Evolutionary conservation across 2,329 filamentous ascomycete genomes (phyloP), one percentile per base, ranked within the genome.

Genomic region (Calonectria hawksworthii): DNA sequence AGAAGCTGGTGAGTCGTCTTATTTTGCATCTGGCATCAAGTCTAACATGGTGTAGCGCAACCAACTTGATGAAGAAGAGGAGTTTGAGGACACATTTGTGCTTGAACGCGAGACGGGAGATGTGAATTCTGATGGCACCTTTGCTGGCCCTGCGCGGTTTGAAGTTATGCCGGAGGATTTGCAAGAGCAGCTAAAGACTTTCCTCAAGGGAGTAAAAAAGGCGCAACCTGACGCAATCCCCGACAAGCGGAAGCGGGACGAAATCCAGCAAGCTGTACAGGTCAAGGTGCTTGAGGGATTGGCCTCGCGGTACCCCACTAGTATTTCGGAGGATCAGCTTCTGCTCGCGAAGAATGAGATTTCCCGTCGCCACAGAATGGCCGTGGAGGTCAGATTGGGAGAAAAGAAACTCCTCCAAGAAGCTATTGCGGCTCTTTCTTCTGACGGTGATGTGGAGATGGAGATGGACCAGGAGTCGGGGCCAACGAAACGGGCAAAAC

Each of bases 61-160:
- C 16, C 78, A 85, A 3, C 75, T 94, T 34, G 89, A 95, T 16
- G 90, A 95, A 28, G 90, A 92, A 9, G 92, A 94, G 51, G 88
- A 95, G 13, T 84, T 95, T 4, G 95, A 97, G 68, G 94, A 96
- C 44, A 92, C 90, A 23, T 96, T 96, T 78, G 92, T 95, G 61
- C 87, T 95, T 21, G 91, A 93, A 77, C 87, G 90, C 32, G 87
- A 89, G 51, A 84, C 88, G 1, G 87, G 87, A 0, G 90, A 91
- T 36, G 89, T 90, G 0, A 87, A 89, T 74, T 80, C 87, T 0
- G 86, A 87, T 14, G 91, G 91, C 26, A 85, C 85, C 0, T 84
- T 90, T 32, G 77, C 83, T 1, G 84, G 83, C 0, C 77, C 85
- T 1, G 84, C 86, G 1, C 78, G 77, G 0, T 82, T 90, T 13